phyloP scores from a whole-genome alignment of 2,329 filamentous ascomycete species.

The Pseudocercospora vitis region DNA sequence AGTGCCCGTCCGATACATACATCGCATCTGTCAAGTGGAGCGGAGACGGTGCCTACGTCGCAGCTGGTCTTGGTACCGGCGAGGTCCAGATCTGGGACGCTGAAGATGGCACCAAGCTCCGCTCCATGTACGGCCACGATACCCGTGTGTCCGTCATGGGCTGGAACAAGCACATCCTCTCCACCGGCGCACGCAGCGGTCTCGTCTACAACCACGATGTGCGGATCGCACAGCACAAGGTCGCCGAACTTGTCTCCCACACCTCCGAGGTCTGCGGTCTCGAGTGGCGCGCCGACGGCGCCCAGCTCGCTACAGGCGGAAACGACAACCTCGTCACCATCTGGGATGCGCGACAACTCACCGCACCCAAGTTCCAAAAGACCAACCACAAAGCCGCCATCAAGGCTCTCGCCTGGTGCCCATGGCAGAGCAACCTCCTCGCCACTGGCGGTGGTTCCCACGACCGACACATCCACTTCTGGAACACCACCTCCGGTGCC shows the following conservation, averaged over 20 bases:
- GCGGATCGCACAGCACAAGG: constrained; percentile 95
- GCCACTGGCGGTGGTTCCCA: constrained; percentile 95
- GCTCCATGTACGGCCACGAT: constrained; percentile 98
- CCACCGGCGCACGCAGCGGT: constrained; percentile 89
- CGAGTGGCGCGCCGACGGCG: constrained; percentile 94
- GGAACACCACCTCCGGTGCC: constrained; percentile 97
- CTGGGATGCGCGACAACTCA: constrained; percentile 93
- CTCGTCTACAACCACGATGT: constrained; percentile 99
- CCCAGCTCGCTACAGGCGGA: constrained; percentile 93
- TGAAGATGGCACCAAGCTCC: constrained; percentile 88
- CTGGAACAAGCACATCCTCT: constrained; percentile 98
- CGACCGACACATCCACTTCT: constrained; percentile 98
- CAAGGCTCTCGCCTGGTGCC: constrained; percentile 98
- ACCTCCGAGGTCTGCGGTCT: constrained; percentile 97
- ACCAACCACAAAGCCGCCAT: constrained; percentile 99
- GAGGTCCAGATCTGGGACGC: constrained; percentile 99
- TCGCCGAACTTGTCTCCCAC: constrained; percentile 93
- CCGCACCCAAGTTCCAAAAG: constrained; percentile 97
- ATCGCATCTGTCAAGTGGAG: constrained; percentile 99
- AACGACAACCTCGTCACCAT: constrained; percentile 99
- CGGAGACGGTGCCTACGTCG: constrained; percentile 91
- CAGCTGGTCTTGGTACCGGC: constrained; percentile 89
- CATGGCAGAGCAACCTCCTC: constrained; percentile 96
- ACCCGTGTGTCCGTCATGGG: constrained; percentile 97
- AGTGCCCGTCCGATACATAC: constrained; percentile 87